A percentile compares a stretch with the other conserved stretches of the same genome.
phyloP scores from a whole-genome alignment of 495 filamentous ascomycete species.

The Aspergillus cavernicola region DNA sequence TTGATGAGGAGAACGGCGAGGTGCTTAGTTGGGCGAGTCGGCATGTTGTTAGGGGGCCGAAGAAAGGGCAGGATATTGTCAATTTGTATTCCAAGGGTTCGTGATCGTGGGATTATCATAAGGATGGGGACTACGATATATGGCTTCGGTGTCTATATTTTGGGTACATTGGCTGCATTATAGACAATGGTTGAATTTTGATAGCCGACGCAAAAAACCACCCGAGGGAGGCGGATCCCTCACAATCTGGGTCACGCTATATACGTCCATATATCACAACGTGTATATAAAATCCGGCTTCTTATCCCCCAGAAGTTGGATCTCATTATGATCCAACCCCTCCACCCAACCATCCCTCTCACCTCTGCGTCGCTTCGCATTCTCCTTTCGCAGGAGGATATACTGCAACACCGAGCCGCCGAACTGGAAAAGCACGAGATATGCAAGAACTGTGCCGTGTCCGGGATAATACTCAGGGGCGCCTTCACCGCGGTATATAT shows the following conservation, averaged over 20 bases:
- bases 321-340: slow-evolving; percentile 29
- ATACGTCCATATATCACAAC: slow-evolving; percentile 30
- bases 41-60: slow-evolving; percentile 45
- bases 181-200: no score
- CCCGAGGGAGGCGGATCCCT: background rate
- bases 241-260: background rate
- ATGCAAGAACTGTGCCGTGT: slow-evolving; percentile 57
- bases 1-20: slow-evolving; percentile 31
- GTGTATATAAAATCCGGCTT: slow-evolving; percentile 80
- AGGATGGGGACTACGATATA: background rate
- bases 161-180: background rate
- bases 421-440: slow-evolving; percentile 56
- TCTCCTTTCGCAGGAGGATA: slow-evolving; percentile 49
- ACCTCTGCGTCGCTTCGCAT: slow-evolving; percentile 47
- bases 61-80: slow-evolving; percentile 47
- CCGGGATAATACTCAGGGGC: slow-evolving; percentile 54
- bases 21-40: slow-evolving; percentile 45
- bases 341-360: slow-evolving; percentile 65
- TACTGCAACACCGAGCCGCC: slow-evolving; percentile 63
- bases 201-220: no score
- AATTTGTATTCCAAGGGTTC: slow-evolving; percentile 27
- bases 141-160: background rate
- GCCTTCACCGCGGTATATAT: slow-evolving; percentile 59
- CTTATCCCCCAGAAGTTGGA: slow-evolving; percentile 56
- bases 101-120: background rate